These are phyloP conservation scores for Chlamydomonas schloesseri DNA, from an alignment of 139 green algal species.

Conservation along the genomic window DNA sequence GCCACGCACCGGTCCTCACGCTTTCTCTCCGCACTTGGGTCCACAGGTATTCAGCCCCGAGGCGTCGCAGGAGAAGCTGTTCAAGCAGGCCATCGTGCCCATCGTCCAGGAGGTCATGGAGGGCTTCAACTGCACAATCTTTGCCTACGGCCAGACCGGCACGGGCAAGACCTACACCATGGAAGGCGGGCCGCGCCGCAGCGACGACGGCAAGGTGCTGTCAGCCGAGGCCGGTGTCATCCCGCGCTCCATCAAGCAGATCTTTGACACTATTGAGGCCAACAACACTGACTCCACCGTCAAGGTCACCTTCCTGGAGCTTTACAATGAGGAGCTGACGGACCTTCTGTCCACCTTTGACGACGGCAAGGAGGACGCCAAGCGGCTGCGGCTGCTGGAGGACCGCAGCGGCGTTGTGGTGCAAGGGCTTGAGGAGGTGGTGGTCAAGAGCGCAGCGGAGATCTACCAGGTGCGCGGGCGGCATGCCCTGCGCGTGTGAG, in stretches of 20 bases:
- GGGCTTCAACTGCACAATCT: slow-evolving; percentile 89
- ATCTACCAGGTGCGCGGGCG: slow-evolving; percentile 82
- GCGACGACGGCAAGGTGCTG: slow-evolving; percentile 66
- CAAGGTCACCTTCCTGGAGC: slow-evolving; percentile 94
- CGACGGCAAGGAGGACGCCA: slow-evolving; percentile 60
- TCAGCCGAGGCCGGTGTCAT: slow-evolving; percentile 93
- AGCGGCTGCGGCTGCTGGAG: slow-evolving; percentile 82
- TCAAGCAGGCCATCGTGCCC: slow-evolving; percentile 84
- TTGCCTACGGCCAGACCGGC: slow-evolving; percentile 89
- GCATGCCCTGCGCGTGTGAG: too few relatives aligned
- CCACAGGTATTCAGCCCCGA: slow-evolving; percentile 88
- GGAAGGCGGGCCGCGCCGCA: slow-evolving; percentile 84
- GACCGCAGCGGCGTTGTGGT: slow-evolving; percentile 87
- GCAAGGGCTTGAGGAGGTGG: slow-evolving; percentile 92
- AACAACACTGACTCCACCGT: slow-evolving; percentile 78
- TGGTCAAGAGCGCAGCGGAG: slow-evolving; percentile 88
- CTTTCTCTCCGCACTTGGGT: not conserved
- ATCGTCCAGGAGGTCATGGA: slow-evolving; percentile 97
- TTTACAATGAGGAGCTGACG: slow-evolving; percentile 99
- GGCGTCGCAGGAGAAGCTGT: slow-evolving; percentile 90
- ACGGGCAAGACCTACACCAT: slow-evolving; percentile 99
- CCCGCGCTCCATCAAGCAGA: slow-evolving; percentile 92
- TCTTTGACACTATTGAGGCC: slow-evolving; percentile 92
- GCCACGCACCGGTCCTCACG: too few relatives aligned
- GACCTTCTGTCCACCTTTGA: slow-evolving; percentile 83